phyloP scores from a whole-genome alignment of 768 basidiomycete species.

The Mycena chlorophos region DNA sequence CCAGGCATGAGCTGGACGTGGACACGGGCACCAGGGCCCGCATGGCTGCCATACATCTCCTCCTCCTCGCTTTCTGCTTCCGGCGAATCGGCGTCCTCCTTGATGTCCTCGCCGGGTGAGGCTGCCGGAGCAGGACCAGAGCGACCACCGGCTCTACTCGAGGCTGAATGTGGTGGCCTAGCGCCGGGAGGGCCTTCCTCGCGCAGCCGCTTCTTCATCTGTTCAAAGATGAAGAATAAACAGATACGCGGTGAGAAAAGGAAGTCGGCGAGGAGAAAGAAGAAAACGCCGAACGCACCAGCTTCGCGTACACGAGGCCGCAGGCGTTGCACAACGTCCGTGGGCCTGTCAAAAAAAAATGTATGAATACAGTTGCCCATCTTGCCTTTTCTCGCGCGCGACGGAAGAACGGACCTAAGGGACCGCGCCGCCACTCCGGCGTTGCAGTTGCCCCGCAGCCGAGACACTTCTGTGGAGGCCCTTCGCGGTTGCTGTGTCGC shows the following conservation, averaged over 20 bases:
- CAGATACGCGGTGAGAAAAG: slow-evolving; percentile 7
- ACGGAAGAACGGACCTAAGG: slow-evolving; percentile 57
- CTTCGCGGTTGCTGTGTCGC: too few species aligned
- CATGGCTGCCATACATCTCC: slow-evolving; percentile 9
- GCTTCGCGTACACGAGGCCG: slow-evolving; percentile 83
- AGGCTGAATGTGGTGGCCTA: neutral
- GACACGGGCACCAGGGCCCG: too few species aligned
- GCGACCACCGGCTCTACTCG: slow-evolving; percentile 4
- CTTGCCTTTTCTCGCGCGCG: neutral
- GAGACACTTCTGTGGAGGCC: slow-evolving; percentile 60
- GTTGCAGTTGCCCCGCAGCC: slow-evolving; percentile 84
- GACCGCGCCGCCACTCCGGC: slow-evolving; percentile 84
- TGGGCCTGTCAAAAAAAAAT: slow-evolving; percentile 51
- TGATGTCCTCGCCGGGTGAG: neutral
- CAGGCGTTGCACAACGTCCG: slow-evolving; percentile 85
- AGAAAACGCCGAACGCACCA: slow-evolving; percentile 52
- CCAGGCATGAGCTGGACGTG: too few species aligned
- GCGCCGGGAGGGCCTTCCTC: slow-evolving; percentile 22
- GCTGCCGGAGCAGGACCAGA: neutral
- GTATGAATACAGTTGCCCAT: slow-evolving; percentile 1
- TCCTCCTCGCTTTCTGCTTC: slow-evolving; percentile 23
- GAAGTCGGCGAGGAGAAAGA: slow-evolving; percentile 6
- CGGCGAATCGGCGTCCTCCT: slow-evolving; percentile 12
- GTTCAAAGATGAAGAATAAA: slow-evolving; percentile 4
- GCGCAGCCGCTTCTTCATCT: slow-evolving; percentile 39